Evolutionary conservation across 805 yeast species (phyloP), one percentile per base, ranked within the genome.

Genomic region (Yamadazyma nakazawae): DNA sequence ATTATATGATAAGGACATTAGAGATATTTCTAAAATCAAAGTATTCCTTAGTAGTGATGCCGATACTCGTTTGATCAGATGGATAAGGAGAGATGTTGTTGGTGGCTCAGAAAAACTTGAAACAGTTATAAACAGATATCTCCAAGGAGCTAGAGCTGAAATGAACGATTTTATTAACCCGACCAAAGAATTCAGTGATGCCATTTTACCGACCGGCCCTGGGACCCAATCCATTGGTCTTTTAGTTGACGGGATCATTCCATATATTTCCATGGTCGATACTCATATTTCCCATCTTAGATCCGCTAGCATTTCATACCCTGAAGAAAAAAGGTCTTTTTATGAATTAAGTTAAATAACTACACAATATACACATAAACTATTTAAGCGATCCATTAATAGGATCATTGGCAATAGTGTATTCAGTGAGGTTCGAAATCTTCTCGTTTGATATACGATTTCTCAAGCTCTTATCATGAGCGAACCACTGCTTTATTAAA

Each of bases 41-140:
- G 80, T 91, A 2, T 91, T 84, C 55, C 74, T 91, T 13, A 94
- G 88, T 54, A 78, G 89, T 51, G 97, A 91, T 63, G 81, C 92
- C 1, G 98, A 91, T 62, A 81, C 85, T 5, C 68, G 97, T 45
- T 68, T 91, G 35, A 82, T 88, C n/a, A 77, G 96, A 53, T 81
- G 94, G 85, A 84, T 88, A 40, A 68, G 72, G 45, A 57, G 75
- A 38, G 76, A 72, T 48, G 74, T 70, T 5, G 43, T 63, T 13
- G 40, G 49, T 13, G 48, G 42, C 14, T 42, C 53, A 1, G 46
- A 45, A 1, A 42, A 51, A n/a, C 54, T 72, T 36, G 75, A 76
- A 47, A 42, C 55, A 2, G 67, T 79, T 38, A 58, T 79, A 19
- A 65, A 64, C 45, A 46, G 63, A 31, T 88, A 87, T 61, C 61